Percentiles rank a stretch among this genome's conserved stretches.
phyloP scores from a whole-genome alignment of 1,284 basidiomycete genomes.

The Peniophora sp. region DNA sequence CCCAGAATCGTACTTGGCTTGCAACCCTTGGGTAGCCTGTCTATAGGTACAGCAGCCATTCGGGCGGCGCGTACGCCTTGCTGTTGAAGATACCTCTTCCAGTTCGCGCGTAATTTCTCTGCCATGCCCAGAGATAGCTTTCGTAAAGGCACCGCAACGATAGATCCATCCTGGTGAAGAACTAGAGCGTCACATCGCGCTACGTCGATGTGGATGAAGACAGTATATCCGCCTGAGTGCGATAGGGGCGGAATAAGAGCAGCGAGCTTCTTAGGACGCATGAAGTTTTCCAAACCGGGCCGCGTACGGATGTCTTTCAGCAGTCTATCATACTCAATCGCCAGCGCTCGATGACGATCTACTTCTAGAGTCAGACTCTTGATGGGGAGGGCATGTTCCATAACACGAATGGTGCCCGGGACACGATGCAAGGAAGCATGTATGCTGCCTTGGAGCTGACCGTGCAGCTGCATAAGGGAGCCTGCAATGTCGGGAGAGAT shows the following conservation, averaged over 20 bases:
- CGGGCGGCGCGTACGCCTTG: no score
- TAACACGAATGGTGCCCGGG: slow-evolving; percentile 7
- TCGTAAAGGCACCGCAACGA: not conserved
- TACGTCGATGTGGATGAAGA: slow-evolving; percentile 19
- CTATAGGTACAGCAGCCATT: no score
- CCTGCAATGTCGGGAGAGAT: slow-evolving; percentile 13
- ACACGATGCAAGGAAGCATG: not conserved
- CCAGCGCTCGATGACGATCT: not conserved
- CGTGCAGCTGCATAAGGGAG: slow-evolving; percentile 10
- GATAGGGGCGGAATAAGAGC: slow-evolving; percentile 9
- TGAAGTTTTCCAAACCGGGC: slow-evolving; percentile 14
- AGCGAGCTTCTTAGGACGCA: slow-evolving; percentile 11
- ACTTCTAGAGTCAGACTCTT: not conserved
- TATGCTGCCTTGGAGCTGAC: no score
- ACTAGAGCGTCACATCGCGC: slow-evolving; percentile 22
- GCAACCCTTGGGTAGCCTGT: not conserved
- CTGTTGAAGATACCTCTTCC: not conserved
- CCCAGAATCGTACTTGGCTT: no score
- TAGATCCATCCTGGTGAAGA: slow-evolving; percentile 7
- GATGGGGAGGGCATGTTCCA: no score
- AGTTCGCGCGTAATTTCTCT: not conserved
- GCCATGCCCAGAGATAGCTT: not conserved
- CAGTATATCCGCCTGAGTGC: slow-evolving; percentile 17
- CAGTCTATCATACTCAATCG: not conserved
- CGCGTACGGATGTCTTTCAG: slow-evolving; percentile 7